Percentiles rank a stretch among this genome's conserved stretches.
These are phyloP conservation scores for Orobanche coerulescens DNA, from an alignment of 257 asterid species.

Conservation along the genomic window DNA sequence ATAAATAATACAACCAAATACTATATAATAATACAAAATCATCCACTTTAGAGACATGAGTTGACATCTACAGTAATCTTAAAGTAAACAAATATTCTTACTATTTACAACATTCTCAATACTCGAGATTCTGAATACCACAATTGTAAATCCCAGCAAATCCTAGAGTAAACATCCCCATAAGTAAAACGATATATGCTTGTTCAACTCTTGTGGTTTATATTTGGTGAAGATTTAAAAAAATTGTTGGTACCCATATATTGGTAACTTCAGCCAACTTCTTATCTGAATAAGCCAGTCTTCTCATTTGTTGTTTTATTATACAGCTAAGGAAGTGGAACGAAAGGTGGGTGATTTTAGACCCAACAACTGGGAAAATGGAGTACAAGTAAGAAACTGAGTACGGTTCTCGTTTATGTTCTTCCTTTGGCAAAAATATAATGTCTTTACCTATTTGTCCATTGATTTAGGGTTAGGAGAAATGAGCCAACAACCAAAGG, in stretches of 20 bases:
- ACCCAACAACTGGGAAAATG: constrained; percentile 98
- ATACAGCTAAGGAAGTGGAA: constrained; percentile 92
- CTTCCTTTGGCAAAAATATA: neutral
- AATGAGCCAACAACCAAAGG: constrained; percentile 90
- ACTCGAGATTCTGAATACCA: too few relatives aligned
- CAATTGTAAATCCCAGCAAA: too few relatives aligned
- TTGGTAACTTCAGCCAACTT: constrained; percentile 16
- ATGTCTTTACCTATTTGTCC: neutral
- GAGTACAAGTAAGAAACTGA: constrained; percentile 76
- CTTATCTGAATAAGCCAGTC: constrained; percentile 14
- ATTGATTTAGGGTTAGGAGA: constrained; percentile 58
- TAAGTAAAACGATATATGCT: neutral
- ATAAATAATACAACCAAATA: too few relatives aligned
- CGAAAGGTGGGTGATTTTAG: constrained; percentile 97
- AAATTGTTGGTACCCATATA: neutral
- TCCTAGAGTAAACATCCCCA: neutral
- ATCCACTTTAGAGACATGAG: too few relatives aligned
- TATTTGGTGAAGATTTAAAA: neutral
- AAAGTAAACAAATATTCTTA: too few relatives aligned
- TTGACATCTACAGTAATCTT: too few relatives aligned
- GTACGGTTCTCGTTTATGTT: constrained; percentile 2
- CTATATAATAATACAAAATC: too few relatives aligned
- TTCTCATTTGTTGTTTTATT: constrained; percentile 15
- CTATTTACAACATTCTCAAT: too few relatives aligned
- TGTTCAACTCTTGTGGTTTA: constrained; percentile 1